These are phyloP conservation scores for Solanum chacoense DNA, from an alignment of 305 asterid species.

Conservation along the genomic window DNA sequence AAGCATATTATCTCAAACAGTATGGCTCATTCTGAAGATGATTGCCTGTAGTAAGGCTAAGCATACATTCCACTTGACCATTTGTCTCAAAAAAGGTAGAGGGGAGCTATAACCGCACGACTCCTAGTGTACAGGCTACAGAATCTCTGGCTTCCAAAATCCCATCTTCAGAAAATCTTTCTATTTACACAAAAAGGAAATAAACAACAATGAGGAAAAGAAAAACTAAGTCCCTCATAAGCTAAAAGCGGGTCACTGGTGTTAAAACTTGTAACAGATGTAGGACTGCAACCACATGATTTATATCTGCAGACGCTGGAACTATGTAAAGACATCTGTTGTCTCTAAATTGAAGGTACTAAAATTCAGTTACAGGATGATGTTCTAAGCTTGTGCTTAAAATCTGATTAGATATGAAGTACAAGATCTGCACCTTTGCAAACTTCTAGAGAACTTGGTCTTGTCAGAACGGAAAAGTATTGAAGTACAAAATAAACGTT, in stretches of 20 bases:
- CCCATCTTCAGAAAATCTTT: background rate
- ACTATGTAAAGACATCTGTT: background rate
- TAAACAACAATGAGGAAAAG: background rate
- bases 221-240: background rate
- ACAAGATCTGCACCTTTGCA: background rate
- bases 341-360: background rate
- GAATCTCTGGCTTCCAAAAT: background rate
- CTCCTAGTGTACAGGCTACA: background rate
- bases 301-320: background rate
- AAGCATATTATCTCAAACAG: background rate
- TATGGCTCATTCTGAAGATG: background rate
- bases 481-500: background rate
- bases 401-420: background rate
- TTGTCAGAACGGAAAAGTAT: background rate
- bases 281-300: background rate
- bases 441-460: background rate
- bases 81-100: background rate
- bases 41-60: background rate
- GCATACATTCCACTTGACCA: background rate
- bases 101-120: background rate
- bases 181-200: background rate
- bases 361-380: background rate
- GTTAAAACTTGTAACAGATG: background rate
- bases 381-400: background rate
- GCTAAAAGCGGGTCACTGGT: background rate